Base-by-base conservation (phyloP, 805 yeast species). In the Komagataella pastoris region DNA sequence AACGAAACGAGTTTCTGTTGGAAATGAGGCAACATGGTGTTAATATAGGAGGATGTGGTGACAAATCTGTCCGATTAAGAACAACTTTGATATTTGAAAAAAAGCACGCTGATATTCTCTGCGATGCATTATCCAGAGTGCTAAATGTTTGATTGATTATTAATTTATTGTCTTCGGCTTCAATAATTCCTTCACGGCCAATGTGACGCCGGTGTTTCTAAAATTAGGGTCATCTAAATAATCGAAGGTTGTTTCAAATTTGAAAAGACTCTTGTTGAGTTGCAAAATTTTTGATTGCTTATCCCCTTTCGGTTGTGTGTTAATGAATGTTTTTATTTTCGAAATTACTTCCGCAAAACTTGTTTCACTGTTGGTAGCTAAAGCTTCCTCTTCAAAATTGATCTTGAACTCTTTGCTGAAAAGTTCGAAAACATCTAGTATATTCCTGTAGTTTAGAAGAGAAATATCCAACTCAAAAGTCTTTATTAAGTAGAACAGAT, bases 31-130 rank as follows among this genome's bases (percentile, higher is more conserved):
- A 67, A 48, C 73, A 64, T 49, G 95, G 95, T 66, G 75, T 85
- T 55, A 86, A 87, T 67, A 76, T 85, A 62, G 95, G 95, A 59
- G 95, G 90, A 49, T 87, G 95, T 70, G 90, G 91, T 51, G 85
- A 78, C 52, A 76, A 72, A 55, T 78, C 90, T 53, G 84, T 87
- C 50, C 81, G 95, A 71, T 74, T 86, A 65, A 80, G 95, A 71
- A 95, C 95, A 55, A 76, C 87, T 47, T 71, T 86, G 60, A 79
- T 81, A 18, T 86, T 86, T 65, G 89, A 84, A 72, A 77, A 82
- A 70, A 81, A 81, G 68, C 95, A 86, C 61, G 91, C 86, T 52
- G 88, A 85, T 58, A 66, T 85, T 52, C 74, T 85, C 58, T 62
- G 84, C 51, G 68, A 68, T 30, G 65, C 68, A 47, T 59, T 77